Base-by-base conservation (phyloP, 2,329 filamentous ascomycete genomes). In the Phaeosphaeriaceae sp. region DNA sequence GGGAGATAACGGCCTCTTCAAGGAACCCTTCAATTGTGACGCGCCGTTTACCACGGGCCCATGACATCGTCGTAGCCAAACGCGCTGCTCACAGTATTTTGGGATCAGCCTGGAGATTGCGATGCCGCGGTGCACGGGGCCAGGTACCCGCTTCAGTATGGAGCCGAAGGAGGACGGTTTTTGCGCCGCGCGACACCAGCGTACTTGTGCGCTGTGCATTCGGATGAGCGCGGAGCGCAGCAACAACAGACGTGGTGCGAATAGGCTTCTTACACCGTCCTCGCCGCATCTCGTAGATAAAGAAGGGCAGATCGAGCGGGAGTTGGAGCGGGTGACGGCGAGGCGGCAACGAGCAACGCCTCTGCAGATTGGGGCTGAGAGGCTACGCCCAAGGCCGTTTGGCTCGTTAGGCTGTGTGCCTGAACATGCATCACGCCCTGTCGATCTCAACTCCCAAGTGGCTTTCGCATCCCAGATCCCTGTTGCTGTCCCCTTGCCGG, bases 361-460 rank as follows among this genome's bases (percentile, higher is more conserved):
- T 36, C 31, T 36, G 31, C 31, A 36, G 31, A 36, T 36, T 36
- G 42, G 52, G 61, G 56, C 62, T 62, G 42, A 56, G 19, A 49
- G 48, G 27, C 56, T 54, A 61, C 51, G 25, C 65, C 48, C 50
- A 24, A 49, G 46, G 24, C 53, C 62, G 64, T 57, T 53, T 64
- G 61, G 61, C 61, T 64, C 51, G 61, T 52, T 62, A 66, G 63
- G 63, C 63, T 66, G 63, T 48, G 56, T 56, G 48, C 57, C 51
- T 63, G 60, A 61, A 64, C 58, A 49, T 61, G 41, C 60, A 62
- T 31, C n/a, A 41, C 31, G 51, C 51, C 51, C 44, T 48, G 51
- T 27, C 31, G 41, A 53, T 36, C 41, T 46, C 48, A n/a, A 36
- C 31, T 40, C 48, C 48, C 21, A 44, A 17, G 3, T 42, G 36